These are phyloP conservation scores for Malus fusca DNA, from an alignment of 306 rosid genomes.

Conservation along the genomic window DNA sequence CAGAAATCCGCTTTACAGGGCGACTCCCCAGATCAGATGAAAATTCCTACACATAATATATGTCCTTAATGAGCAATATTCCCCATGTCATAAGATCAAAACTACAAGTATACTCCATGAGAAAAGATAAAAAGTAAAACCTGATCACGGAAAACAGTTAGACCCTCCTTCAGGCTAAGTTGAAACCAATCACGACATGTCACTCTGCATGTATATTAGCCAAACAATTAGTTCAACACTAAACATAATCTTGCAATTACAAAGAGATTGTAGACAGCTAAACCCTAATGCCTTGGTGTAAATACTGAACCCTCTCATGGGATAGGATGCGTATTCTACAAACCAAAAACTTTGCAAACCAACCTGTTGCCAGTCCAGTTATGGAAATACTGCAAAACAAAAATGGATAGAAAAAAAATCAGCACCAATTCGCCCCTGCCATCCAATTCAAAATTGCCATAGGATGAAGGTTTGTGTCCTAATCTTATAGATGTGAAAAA, in stretches of 20 bases:
- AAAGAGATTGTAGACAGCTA: neutral
- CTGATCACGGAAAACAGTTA: constrained; percentile 98
- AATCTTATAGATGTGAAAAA: constrained; percentile 8
- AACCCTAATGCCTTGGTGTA: neutral
- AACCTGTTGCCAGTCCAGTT: constrained; percentile 99
- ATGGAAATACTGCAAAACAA: constrained; percentile 87
- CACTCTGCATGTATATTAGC: constrained; percentile 53
- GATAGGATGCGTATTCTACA: constrained; percentile 7
- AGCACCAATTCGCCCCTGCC: constrained; percentile 1
- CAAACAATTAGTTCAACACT: constrained; percentile 21
- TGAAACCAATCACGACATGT: constrained; percentile 99
- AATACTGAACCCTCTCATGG: neutral
- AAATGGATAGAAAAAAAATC: constrained; percentile 15
- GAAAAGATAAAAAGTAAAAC: constrained; percentile 21
- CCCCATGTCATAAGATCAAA: neutral
- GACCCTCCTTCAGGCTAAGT: constrained; percentile 97
- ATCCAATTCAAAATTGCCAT: constrained; percentile 8
- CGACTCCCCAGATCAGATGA: constrained; percentile 98
- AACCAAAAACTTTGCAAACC: constrained; percentile 2
- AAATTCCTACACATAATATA: constrained; percentile 59
- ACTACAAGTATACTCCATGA: neutral
- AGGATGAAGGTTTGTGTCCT: constrained; percentile 3
- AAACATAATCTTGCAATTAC: neutral
- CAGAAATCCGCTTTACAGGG: constrained; percentile 76
- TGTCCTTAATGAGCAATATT: neutral